Conservation (phyloP, 371 early-diverging fungal genomes). For the Mortierella sp. region DNA sequence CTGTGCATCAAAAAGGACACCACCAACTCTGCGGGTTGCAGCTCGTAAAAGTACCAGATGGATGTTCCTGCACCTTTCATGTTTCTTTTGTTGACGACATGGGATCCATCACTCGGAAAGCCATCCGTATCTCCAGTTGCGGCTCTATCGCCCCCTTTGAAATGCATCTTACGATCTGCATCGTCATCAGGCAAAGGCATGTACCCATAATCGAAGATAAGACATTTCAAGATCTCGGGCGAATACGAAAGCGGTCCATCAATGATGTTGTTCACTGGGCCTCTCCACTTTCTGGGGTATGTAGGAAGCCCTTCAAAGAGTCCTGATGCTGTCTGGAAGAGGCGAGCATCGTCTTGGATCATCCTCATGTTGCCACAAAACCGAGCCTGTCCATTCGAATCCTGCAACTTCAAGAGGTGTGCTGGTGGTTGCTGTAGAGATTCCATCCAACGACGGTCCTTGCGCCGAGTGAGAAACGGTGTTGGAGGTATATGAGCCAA, state of each 20-base stretch:
- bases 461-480: constrained; percentile 31
- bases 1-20: constrained; percentile 22
- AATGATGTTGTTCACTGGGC: constrained; percentile 19
- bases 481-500: constrained; percentile 23
- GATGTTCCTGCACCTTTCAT: constrained; percentile 35
- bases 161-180: constrained; percentile 31
- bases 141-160: constrained; percentile 25
- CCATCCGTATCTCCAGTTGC: constrained; percentile 11
- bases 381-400: background rate
- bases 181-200: constrained; percentile 51
- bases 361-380: constrained; percentile 10
- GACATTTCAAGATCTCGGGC: constrained; percentile 1
- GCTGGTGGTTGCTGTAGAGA: constrained; percentile 15
- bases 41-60: constrained; percentile 46
- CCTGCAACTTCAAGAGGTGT: constrained; percentile 1
- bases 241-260: constrained; percentile 30
- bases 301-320: constrained; percentile 40
- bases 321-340: constrained; percentile 40
- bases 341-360: constrained; percentile 40
- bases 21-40: constrained; percentile 38
- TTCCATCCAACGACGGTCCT: constrained; percentile 32
- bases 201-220: constrained; percentile 42
- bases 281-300: constrained; percentile 13
- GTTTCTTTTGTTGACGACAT: constrained; percentile 22
- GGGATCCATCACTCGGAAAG: constrained; percentile 43